Conservation (phyloP, 345 rosid genomes). For the Iberis pinnata region DNA sequence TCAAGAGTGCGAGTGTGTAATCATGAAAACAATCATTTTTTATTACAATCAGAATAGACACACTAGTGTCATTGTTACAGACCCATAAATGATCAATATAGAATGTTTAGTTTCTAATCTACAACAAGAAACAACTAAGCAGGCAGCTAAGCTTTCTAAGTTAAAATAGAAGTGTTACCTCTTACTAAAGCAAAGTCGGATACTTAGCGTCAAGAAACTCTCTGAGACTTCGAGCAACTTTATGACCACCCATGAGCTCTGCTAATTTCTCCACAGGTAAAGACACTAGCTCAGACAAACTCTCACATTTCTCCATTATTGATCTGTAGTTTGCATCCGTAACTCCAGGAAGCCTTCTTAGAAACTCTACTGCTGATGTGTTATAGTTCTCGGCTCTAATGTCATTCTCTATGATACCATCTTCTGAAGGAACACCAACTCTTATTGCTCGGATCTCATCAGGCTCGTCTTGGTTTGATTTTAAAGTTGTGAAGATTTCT, state of each 20-base stretch:
- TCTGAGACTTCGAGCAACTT: conserved; percentile 69
- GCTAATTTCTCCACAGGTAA: conserved; percentile 60
- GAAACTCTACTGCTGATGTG: conserved; percentile 86
- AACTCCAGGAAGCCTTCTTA: conserved; percentile 89
- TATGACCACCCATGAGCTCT: conserved; percentile 82
- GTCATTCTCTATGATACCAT: conserved; percentile 80
- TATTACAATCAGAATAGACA: too few species aligned
- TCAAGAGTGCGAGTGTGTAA: too few species aligned
- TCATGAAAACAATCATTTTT: too few species aligned
- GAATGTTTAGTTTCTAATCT: too few species aligned
- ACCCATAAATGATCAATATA: too few species aligned
- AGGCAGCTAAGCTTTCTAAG: too few species aligned
- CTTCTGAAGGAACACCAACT: conserved; percentile 95
- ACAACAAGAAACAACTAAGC: too few species aligned
- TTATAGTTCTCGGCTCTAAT: conserved; percentile 93
- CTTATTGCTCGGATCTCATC: conserved; percentile 72
- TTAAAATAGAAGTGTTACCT: background rate
- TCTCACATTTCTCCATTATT: conserved; percentile 83
- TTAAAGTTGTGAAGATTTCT: conserved; percentile 74
- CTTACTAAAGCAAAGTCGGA: conserved; percentile 58
- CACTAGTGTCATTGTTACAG: too few species aligned
- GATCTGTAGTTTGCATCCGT: conserved; percentile 76
- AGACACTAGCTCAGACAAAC: conserved; percentile 71
- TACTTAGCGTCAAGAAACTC: conserved; percentile 92
- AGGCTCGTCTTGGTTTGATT: conserved; percentile 94